These are phyloP conservation scores for Flaveria robusta DNA, from an alignment of 129 eudicot genomes.

Conservation along the genomic window DNA sequence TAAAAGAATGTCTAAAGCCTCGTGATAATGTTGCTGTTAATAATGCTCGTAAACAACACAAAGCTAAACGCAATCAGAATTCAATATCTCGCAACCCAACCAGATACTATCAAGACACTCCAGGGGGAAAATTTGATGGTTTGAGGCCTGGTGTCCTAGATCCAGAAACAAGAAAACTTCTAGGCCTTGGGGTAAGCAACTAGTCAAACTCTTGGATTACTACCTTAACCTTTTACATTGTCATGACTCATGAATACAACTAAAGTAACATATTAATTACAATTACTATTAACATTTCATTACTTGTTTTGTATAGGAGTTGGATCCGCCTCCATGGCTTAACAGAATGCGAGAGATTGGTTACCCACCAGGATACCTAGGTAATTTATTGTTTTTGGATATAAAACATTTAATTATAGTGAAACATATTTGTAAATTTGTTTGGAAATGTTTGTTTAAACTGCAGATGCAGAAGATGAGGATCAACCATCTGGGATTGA, in stretches of 20 bases:
- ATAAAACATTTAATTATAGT: background rate
- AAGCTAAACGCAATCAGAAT: conserved; percentile 63
- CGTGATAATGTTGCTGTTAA: conserved; percentile 81
- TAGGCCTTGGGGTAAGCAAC: conserved; percentile 78
- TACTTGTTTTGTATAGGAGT: conserved; percentile 50
- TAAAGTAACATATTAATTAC: background rate
- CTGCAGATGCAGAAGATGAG: conserved; percentile 61
- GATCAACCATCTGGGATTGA: conserved; percentile 85
- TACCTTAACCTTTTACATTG: background rate
- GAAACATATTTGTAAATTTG: background rate
- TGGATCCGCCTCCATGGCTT: conserved; percentile 99
- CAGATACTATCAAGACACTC: conserved; percentile 79
- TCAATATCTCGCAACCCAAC: conserved; percentile 71
- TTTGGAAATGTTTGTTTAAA: background rate
- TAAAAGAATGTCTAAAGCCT: conserved; percentile 91
- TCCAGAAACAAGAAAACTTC: conserved; percentile 70
- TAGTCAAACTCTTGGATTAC: conserved; percentile 2
- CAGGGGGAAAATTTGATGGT: conserved; percentile 91
- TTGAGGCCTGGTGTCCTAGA: conserved; percentile 79
- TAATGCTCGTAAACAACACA: conserved; percentile 78
- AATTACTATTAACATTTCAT: too few relatives aligned
- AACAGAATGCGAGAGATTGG: conserved; percentile 96
- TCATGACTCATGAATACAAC: background rate
- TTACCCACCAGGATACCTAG: conserved; percentile 94
- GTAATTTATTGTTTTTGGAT: conserved; percentile 36